Percentiles rank a stretch among this genome's conserved stretches.
These are phyloP conservation scores for Kurtzmaniella quercitrusa DNA, from an alignment of 1,139 yeast genomes.

Conservation along the genomic window DNA sequence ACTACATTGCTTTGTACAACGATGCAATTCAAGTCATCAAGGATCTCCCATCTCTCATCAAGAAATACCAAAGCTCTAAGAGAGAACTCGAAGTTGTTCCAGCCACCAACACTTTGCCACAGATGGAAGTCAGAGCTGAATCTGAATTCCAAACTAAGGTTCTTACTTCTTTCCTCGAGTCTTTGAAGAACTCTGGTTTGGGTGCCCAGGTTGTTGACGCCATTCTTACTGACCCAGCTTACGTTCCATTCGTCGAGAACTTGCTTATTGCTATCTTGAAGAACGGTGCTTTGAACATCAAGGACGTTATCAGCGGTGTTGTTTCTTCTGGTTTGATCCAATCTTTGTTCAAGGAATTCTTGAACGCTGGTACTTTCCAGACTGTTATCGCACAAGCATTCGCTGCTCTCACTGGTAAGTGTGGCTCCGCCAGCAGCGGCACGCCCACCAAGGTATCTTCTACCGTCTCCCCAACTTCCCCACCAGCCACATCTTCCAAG, in stretches of 20 bases:
- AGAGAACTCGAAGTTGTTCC: slow-evolving; percentile 7
- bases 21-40: slow-evolving; percentile 26
- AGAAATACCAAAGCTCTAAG: slow-evolving; percentile 6
- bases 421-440: slow-evolving; percentile 17
- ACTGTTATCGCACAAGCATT: slow-evolving; percentile 39
- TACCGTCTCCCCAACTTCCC: slow-evolving; percentile 8
- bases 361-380: slow-evolving; percentile 29
- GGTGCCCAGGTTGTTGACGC: slow-evolving; percentile 39
- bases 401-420: slow-evolving; percentile 40
- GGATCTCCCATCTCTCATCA: slow-evolving; percentile 14
- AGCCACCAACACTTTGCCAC: not conserved
- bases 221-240: slow-evolving; percentile 34
- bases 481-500: slow-evolving; percentile 7
- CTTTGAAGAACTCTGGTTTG: slow-evolving; percentile 43
- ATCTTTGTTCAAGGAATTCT: slow-evolving; percentile 32
- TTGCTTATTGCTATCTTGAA: slow-evolving; percentile 30
- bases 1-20: slow-evolving; percentile 34
- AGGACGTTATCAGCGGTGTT: slow-evolving; percentile 28
- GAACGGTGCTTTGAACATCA: slow-evolving; percentile 26
- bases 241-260: slow-evolving; percentile 34
- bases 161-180: slow-evolving; percentile 38
- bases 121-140: slow-evolving; percentile 11
- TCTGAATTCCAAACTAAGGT: slow-evolving; percentile 12
- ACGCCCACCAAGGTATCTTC: slow-evolving; percentile 6
- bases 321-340: slow-evolving; percentile 34